These are phyloP conservation scores for Amniculicola lignicola DNA, from an alignment of 495 filamentous ascomycete species.

Conservation along the genomic window DNA sequence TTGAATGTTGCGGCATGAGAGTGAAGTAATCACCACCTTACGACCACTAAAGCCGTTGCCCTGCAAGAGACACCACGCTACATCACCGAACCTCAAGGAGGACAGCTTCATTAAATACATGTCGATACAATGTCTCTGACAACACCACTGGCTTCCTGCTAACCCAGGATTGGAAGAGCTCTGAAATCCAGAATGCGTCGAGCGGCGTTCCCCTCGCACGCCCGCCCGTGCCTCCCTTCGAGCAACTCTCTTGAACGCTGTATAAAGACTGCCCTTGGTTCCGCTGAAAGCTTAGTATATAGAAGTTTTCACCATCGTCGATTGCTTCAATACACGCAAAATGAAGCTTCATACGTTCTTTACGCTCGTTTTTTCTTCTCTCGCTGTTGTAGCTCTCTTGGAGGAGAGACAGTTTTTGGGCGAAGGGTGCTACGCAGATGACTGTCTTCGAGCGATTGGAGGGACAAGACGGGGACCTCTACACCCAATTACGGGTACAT, in stretches of 20 bases:
- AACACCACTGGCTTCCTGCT: too few species aligned
- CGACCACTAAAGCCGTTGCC: too few species aligned
- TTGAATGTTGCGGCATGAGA: too few species aligned
- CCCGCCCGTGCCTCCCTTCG: not conserved
- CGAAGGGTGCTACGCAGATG: conserved; percentile 17
- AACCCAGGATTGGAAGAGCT: too few species aligned
- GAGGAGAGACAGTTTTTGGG: conserved; percentile 4
- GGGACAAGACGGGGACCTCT: conserved; percentile 21
- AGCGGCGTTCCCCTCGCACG: too few species aligned
- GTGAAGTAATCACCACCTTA: too few species aligned
- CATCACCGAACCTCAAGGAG: not conserved
- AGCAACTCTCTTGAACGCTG: not conserved
- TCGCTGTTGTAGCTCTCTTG: conserved; percentile 7
- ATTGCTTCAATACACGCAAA: not conserved
- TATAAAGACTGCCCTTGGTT: conserved; percentile 9
- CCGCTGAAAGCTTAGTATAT: not conserved
- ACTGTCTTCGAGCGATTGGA: conserved; percentile 24
- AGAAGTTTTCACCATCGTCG: not conserved
- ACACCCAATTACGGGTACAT: conserved; percentile 13
- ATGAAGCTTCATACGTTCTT: conserved; percentile 21
- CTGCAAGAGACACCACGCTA: not conserved
- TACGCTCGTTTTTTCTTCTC: conserved; percentile 1
- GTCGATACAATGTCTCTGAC: too few species aligned
- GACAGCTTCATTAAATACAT: too few species aligned
- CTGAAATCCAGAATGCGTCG: too few species aligned